phyloP scores from a whole-genome alignment of 768 basidiomycete genomes.

The Xerocomus spinulosus region DNA sequence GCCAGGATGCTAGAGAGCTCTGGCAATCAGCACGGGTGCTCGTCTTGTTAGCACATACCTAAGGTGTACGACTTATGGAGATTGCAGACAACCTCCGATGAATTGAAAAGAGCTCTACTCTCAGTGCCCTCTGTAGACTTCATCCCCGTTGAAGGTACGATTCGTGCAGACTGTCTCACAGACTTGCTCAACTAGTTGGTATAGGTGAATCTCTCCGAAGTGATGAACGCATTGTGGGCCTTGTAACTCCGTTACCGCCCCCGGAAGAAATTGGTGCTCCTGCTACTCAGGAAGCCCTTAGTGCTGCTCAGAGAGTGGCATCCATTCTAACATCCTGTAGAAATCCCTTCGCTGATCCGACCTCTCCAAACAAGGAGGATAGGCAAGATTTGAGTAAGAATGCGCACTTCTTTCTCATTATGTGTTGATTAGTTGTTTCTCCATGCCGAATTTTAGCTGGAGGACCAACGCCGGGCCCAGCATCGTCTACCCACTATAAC shows the following conservation, averaged over 20 bases:
- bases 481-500: not conserved
- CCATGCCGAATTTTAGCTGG: not conserved
- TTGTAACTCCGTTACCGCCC: not conserved
- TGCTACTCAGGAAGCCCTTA: not conserved
- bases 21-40: not conserved
- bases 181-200: not conserved
- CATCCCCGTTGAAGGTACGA: not conserved
- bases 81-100: conserved; percentile 3
- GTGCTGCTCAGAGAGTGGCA: not conserved
- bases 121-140: not conserved
- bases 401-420: not conserved
- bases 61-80: not conserved
- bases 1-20: not conserved
- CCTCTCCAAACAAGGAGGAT: not conserved
- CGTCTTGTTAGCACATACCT: not conserved
- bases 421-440: not conserved
- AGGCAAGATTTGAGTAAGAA: not conserved
- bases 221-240: not conserved
- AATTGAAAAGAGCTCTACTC: not conserved
- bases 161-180: not conserved
- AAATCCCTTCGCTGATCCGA: not conserved
- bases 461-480: not conserved
- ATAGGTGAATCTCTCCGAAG: not conserved
- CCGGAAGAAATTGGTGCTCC: conserved; percentile 1
- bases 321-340: not conserved